A percentile compares a stretch with the other conserved stretches of the same genome.
These are phyloP conservation scores for Phytomonas sp. DNA, from an alignment of 208 protist genomes.

Conservation along the genomic window DNA sequence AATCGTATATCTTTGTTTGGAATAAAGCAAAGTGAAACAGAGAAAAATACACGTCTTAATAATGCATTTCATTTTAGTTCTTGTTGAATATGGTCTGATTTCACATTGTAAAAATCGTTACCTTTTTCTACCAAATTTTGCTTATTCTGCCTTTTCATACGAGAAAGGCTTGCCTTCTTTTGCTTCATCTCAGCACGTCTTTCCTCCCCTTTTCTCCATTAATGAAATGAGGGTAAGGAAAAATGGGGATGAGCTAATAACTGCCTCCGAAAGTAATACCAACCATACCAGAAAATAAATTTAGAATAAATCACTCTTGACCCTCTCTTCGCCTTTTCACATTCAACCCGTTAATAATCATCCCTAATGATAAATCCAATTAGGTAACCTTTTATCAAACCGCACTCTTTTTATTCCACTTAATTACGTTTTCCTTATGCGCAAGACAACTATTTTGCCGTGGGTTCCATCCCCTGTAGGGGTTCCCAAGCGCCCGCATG, in stretches of 20 bases:
- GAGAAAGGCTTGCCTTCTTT: conserved; percentile 1
- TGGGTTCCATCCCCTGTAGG: conserved; percentile 73
- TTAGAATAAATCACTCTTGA: no score
- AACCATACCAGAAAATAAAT: background rate
- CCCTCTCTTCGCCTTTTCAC: background rate
- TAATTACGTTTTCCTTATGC: conserved; percentile 75
- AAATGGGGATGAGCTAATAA: background rate
- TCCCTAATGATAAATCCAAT: conserved; percentile 10
- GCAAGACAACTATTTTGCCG: conserved; percentile 68
- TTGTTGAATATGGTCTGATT: no score
- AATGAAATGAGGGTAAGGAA: conserved; percentile 7
- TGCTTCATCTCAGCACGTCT: background rate
- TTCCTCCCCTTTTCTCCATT: conserved; percentile 1
- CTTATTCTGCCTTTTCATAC: no score
- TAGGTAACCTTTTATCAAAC: conserved; percentile 25
- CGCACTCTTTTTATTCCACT: conserved; percentile 79
- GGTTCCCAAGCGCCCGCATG: conserved; percentile 68
- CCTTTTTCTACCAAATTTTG: no score
- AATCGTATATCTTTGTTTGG: no score
- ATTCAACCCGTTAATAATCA: background rate
- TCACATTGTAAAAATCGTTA: no score
- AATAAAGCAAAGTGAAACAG: no score
- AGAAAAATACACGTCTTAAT: no score
- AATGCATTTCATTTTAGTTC: no score
- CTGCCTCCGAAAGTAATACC: background rate